Conservation (phyloP, 169 alveolate genomes). For the Plasmodium malariae region DNA sequence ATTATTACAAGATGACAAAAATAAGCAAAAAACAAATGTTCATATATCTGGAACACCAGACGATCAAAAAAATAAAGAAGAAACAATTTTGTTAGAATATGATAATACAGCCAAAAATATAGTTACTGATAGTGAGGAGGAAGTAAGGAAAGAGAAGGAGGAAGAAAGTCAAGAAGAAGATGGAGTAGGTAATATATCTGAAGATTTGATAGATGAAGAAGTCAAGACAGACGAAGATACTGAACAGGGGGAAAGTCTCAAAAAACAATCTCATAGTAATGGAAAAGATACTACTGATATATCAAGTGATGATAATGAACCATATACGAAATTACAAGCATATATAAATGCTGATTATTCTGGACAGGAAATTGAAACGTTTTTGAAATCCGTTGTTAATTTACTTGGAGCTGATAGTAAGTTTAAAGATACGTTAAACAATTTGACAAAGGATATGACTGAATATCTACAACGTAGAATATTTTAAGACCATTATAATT, state of each 20-base stretch:
- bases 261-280: too few species aligned
- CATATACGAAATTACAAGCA: not conserved
- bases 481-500: not conserved
- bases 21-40: not conserved
- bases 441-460: not conserved
- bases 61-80: not conserved
- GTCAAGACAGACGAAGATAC: too few species aligned
- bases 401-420: not conserved
- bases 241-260: too few species aligned
- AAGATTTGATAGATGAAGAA: too few species aligned
- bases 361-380: not conserved
- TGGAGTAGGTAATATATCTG: too few species aligned
- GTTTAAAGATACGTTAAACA: not conserved
- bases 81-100: not conserved
- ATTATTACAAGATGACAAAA: not conserved
- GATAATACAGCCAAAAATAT: not conserved
- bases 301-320: not conserved
- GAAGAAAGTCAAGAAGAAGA: not conserved
- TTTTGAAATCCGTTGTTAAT: not conserved
- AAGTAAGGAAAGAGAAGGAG: not conserved
- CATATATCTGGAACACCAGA: not conserved
- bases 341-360: not conserved
- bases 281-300: too few species aligned
- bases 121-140: not conserved
- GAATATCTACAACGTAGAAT: not conserved